A percentile compares a stretch with the other conserved stretches of the same genome.
Evolutionary conservation across 768 basidiomycete species (phyloP).

Genomic region (Auricularia cornea): DNA sequence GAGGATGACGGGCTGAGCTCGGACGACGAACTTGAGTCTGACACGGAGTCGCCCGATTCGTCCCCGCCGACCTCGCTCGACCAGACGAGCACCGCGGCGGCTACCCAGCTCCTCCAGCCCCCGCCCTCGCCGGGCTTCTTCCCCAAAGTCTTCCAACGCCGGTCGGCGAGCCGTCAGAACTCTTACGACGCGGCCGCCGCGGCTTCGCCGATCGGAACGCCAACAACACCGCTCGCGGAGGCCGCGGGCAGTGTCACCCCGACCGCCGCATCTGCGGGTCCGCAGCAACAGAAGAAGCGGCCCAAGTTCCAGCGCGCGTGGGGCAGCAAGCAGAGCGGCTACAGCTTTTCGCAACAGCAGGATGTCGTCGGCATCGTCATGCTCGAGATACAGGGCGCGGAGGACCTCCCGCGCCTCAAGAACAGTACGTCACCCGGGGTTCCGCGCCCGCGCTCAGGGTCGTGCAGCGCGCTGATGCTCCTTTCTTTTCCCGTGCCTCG

Average conservation of each 20-base stretch:
- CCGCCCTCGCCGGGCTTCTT: conserved; percentile 19
- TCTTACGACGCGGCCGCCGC: conserved; percentile 19
- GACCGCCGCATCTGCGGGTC: not conserved
- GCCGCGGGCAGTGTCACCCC: conserved; percentile 18
- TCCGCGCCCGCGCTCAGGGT: conserved; percentile 16
- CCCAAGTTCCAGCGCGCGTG: conserved; percentile 34
- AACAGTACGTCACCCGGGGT: conserved; percentile 56
- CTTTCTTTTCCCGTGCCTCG: not conserved
- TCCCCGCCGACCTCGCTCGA: conserved; percentile 8
- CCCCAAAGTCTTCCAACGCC: conserved; percentile 29
- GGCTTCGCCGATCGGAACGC: conserved; percentile 3
- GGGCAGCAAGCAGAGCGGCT: conserved; percentile 34
- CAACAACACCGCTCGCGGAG: conserved; percentile 13
- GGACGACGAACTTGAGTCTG: conserved; percentile 37
- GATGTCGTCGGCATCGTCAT: conserved; percentile 93
- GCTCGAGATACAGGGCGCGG: conserved; percentile 80
- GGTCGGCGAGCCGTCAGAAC: conserved; percentile 22
- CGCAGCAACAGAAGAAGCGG: conserved; percentile 18
- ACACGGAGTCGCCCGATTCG: conserved; percentile 21
- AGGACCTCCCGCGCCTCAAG: conserved; percentile 74
- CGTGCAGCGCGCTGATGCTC: conserved; percentile 9
- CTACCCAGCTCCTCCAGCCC: conserved; percentile 15
- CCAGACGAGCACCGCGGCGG: not conserved
- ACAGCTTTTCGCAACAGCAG: conserved; percentile 54
- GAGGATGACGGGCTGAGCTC: conserved; percentile 72